These are phyloP conservation scores for Tulasnella sp. DNA, from an alignment of 768 basidiomycete species.

Conservation along the genomic window DNA sequence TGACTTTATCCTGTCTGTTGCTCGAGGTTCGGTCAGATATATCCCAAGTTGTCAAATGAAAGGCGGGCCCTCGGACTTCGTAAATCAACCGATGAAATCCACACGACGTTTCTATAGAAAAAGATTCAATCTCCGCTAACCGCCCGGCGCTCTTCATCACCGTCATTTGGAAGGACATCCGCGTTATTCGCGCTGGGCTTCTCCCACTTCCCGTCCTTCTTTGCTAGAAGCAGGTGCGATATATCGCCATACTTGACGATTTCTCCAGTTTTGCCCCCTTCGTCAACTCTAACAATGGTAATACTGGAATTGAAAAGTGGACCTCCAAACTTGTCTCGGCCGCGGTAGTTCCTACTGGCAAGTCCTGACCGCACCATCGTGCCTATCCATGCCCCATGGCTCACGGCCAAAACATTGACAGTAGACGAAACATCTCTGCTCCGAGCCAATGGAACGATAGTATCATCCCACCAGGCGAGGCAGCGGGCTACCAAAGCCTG, in stretches of 20 bases:
- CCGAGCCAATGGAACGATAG: conserved; percentile 5
- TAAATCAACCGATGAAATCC: neutral
- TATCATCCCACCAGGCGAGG: conserved; percentile 23
- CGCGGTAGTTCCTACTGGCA: conserved; percentile 10
- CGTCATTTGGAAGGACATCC: conserved; percentile 2
- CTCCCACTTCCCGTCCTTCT: neutral
- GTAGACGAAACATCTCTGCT: conserved; percentile 1
- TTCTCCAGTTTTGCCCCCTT: conserved; percentile 5
- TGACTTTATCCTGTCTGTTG: no score
- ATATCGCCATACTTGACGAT: neutral
- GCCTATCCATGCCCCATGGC: conserved; percentile 25
- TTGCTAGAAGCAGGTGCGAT: conserved; percentile 4
- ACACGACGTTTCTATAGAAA: neutral
- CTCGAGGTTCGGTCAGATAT: no score
- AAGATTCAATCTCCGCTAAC: neutral
- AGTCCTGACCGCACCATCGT: conserved; percentile 18
- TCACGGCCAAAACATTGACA: conserved; percentile 24
- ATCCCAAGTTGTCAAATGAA: no score
- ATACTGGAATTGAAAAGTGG: conserved; percentile 14
- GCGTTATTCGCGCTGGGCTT: neutral
- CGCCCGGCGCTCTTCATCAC: neutral
- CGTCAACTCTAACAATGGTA: conserved; percentile 1
- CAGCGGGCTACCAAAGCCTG: conserved; percentile 17
- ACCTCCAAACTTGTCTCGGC: neutral
- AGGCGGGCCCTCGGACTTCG: no score